Evolutionary conservation across 2,329 filamentous ascomycete species (phyloP).

Genomic region (Lecanicillium sp.): DNA sequence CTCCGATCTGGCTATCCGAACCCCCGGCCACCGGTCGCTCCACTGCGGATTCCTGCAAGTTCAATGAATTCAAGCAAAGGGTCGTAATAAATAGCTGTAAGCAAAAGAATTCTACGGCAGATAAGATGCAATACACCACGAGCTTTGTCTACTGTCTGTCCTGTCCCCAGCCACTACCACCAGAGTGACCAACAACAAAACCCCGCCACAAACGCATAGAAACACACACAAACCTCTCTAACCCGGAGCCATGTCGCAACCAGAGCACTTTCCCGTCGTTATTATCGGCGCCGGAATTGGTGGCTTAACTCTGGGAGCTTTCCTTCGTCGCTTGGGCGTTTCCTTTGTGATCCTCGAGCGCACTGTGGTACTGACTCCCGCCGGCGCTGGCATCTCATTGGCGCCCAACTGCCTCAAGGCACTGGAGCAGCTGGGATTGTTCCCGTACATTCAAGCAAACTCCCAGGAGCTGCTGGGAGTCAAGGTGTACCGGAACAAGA

Average conservation of each 20-base stretch:
- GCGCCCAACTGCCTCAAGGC: conserved; percentile 12
- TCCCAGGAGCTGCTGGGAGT: conserved; percentile 10
- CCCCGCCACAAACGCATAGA: neutral
- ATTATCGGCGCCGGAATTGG: conserved; percentile 17
- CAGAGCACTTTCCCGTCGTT: conserved; percentile 9
- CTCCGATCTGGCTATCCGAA: too few relatives aligned
- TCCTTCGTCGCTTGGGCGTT: conserved; percentile 10
- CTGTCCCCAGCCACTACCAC: too few relatives aligned
- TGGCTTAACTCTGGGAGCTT: conserved; percentile 12
- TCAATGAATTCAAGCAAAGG: neutral
- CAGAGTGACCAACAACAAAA: too few relatives aligned
- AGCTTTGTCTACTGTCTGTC: too few relatives aligned
- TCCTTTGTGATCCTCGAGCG: conserved; percentile 13
- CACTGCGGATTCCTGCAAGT: too few relatives aligned
- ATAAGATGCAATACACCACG: neutral
- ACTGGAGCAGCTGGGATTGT: conserved; percentile 13
- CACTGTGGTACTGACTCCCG: conserved; percentile 8
- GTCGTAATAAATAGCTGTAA: neutral
- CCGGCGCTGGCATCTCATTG: conserved; percentile 13
- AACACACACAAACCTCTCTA: neutral
- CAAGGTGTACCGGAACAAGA: conserved; percentile 11
- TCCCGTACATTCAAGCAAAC: conserved; percentile 5
- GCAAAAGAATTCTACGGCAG: neutral
- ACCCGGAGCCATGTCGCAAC: neutral
- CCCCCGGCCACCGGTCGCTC: too few relatives aligned